phyloP scores from a whole-genome alignment of 129 eudicot genomes.

The Glebionis coronaria region DNA sequence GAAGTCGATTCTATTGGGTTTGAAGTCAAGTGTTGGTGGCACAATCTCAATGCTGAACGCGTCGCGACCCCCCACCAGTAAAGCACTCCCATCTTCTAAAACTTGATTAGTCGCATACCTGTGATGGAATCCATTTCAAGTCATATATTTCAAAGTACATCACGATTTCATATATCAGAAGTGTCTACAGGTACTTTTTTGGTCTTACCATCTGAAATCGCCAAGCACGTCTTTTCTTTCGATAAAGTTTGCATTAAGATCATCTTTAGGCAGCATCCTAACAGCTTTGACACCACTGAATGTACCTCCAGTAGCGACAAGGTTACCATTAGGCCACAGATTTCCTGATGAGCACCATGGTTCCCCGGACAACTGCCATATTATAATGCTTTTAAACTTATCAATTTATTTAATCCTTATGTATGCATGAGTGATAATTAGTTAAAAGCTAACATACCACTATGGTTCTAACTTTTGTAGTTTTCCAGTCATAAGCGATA shows the following conservation, averaged over 20 bases:
- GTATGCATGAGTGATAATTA: background rate
- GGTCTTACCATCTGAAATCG: conserved; percentile 55
- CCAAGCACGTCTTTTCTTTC: conserved; percentile 44
- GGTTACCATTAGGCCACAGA: conserved; percentile 50
- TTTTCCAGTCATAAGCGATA: conserved; percentile 52
- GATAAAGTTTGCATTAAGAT: conserved; percentile 38
- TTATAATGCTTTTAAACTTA: background rate
- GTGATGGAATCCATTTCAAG: background rate
- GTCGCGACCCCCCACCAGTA: conserved; percentile 64
- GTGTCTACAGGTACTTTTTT: background rate
- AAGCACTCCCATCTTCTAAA: conserved; percentile 59
- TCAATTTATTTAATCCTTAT: background rate
- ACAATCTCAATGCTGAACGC: conserved; percentile 54
- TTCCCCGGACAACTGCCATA: conserved; percentile 46
- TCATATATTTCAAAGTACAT: background rate
- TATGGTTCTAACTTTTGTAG: conserved; percentile 38
- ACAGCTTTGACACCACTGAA: conserved; percentile 43
- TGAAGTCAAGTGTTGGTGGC: conserved; percentile 40
- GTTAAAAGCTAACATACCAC: conserved; percentile 32
- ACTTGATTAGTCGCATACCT: conserved; percentile 64
- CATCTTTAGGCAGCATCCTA: conserved; percentile 41
- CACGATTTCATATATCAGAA: background rate
- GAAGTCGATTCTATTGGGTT: conserved; percentile 29
- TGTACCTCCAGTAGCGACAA: conserved; percentile 70
- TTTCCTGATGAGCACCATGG: conserved; percentile 95